A percentile compares a stretch with the other conserved stretches of the same genome.
These are phyloP conservation scores for Euphorbia celastroides DNA, from an alignment of 441 rosid genomes.

Conservation along the genomic window DNA sequence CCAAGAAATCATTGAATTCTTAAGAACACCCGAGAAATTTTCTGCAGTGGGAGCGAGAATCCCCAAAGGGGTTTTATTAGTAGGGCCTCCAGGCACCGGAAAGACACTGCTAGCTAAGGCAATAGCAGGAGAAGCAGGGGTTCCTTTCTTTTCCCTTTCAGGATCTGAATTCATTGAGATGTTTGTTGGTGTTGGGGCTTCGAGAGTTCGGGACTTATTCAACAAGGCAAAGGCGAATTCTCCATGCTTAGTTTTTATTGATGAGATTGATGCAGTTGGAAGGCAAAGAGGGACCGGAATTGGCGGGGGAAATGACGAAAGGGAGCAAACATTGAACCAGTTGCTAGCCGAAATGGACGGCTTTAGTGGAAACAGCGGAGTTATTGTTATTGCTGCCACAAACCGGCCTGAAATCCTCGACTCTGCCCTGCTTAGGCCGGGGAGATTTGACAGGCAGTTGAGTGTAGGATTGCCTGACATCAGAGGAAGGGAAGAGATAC, in stretches of 20 bases:
- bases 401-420: conserved; percentile 74
- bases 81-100: conserved; percentile 71
- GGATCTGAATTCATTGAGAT: conserved; percentile 79
- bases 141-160: conserved; percentile 65
- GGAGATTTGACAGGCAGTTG: conserved; percentile 81
- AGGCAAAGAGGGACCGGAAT: conserved; percentile 77
- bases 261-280: conserved; percentile 81
- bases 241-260: conserved; percentile 69
- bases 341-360: conserved; percentile 80
- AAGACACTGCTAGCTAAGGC: conserved; percentile 73
- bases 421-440: conserved; percentile 66
- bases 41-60: conserved; percentile 60
- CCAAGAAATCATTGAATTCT: conserved; percentile 71
- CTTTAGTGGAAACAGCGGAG: conserved; percentile 59
- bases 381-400: conserved; percentile 66
- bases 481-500: conserved; percentile 69
- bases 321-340: conserved; percentile 78
- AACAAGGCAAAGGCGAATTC: conserved; percentile 70
- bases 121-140: conserved; percentile 76
- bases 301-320: conserved; percentile 85
- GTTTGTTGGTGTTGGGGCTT: conserved; percentile 77
- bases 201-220: conserved; percentile 74
- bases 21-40: conserved; percentile 61
- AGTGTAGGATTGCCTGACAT: conserved; percentile 64
- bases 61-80: conserved; percentile 59